These are phyloP conservation scores for Polytolypa hystricis DNA, from an alignment of 2,329 filamentous ascomycete species.

Conservation along the genomic window DNA sequence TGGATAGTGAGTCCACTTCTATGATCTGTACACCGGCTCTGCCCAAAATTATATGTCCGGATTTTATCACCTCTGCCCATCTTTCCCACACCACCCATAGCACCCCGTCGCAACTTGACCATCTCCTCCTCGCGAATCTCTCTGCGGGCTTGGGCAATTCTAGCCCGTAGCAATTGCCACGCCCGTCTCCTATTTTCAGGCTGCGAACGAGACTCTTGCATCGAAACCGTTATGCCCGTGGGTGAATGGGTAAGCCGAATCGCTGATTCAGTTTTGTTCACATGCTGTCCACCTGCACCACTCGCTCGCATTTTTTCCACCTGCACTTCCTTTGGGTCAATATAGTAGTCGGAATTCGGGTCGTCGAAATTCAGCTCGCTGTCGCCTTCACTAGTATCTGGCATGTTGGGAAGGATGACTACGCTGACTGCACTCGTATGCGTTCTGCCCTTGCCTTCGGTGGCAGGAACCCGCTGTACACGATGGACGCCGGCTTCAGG, in stretches of 20 bases:
- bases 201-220: conserved; percentile 89
- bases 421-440: conserved; percentile 90
- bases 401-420: conserved; percentile 79
- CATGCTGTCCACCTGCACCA: conserved; percentile 91
- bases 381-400: conserved; percentile 40
- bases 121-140: conserved; percentile 78
- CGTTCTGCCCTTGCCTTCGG: conserved; percentile 79
- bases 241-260: conserved; percentile 85
- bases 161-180: conserved; percentile 73
- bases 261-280: conserved; percentile 96
- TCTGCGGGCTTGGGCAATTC: conserved; percentile 65
- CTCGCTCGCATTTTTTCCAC: conserved; percentile 83
- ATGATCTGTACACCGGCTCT: conserved; percentile 81
- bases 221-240: conserved; percentile 73
- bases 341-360: conserved; percentile 82
- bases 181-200: conserved; percentile 78
- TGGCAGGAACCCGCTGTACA: conserved; percentile 85
- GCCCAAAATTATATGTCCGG: conserved; percentile 72
- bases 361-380: conserved; percentile 59
- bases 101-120: conserved; percentile 60
- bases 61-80: conserved; percentile 92
- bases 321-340: conserved; percentile 71
- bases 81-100: conserved; percentile 62
- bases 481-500: conserved; percentile 90
- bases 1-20: conserved; percentile 68